phyloP scores from a whole-genome alignment of 2,329 filamentous ascomycete genomes.

The Acarospora socialis region DNA sequence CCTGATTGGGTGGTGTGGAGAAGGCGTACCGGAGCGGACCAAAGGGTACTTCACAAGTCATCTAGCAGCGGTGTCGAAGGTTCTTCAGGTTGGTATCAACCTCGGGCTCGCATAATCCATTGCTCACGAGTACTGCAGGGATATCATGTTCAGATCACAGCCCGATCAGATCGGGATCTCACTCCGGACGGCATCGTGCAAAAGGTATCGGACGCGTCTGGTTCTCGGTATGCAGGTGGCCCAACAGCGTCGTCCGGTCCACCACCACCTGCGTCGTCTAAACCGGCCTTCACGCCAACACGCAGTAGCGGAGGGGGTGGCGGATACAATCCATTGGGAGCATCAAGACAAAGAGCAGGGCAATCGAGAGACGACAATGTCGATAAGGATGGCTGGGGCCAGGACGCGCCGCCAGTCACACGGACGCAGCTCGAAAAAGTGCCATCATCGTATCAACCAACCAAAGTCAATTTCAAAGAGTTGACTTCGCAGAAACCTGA shows the following conservation, averaged over 20 bases:
- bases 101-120: conserved; percentile 7
- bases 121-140: conserved; percentile 35
- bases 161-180: conserved; percentile 78
- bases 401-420: conserved; percentile 81
- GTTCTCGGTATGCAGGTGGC: conserved; percentile 76
- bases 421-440: conserved; percentile 85
- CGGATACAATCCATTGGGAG: conserved; percentile 54
- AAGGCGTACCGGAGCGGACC: conserved; percentile 92
- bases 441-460: conserved; percentile 81
- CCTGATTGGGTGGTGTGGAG: conserved; percentile 91
- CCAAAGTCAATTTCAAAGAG: conserved; percentile 84
- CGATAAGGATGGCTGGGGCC: conserved; percentile 86
- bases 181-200: conserved; percentile 77
- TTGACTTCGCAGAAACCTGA: conserved; percentile 60
- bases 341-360: conserved; percentile 45
- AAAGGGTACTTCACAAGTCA: conserved; percentile 99
- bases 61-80: conserved; percentile 72
- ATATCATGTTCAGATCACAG: conserved; percentile 95
- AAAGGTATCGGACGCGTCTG: conserved; percentile 88
- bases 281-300: conserved; percentile 83
- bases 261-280: conserved; percentile 62
- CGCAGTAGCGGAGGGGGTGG: conserved; percentile 37
- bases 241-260: conserved; percentile 42
- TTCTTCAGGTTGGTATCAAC: conserved; percentile 53
- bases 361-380: conserved; percentile 39